Conservation (phyloP, 179 eudicot genomes). For the Kewa caespitosa region DNA sequence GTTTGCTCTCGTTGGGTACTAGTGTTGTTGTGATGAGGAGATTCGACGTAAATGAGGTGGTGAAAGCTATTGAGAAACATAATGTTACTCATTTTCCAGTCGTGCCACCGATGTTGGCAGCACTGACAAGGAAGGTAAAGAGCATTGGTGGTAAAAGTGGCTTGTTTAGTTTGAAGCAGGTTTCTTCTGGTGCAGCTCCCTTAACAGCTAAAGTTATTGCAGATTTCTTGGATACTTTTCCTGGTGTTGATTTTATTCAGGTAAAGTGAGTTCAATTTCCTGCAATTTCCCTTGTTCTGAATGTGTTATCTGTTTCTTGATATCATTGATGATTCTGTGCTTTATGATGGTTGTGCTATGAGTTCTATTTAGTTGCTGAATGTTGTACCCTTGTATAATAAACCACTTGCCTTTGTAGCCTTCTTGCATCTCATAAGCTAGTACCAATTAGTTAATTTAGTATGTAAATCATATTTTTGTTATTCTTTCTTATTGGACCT, state of each 20-base stretch:
- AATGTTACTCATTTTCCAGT: slow-evolving; percentile 70
- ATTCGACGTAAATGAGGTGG: slow-evolving; percentile 58
- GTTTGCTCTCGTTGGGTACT: slow-evolving; percentile 64
- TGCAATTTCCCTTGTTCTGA: not conserved
- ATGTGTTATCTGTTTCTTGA: not conserved
- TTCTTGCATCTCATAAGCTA: not conserved
- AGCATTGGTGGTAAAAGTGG: slow-evolving; percentile 21
- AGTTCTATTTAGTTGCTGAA: not conserved
- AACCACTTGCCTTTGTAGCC: not conserved
- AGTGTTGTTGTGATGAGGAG: slow-evolving; percentile 64
- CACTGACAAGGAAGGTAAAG: slow-evolving; percentile 52
- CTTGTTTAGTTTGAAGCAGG: slow-evolving; percentile 74
- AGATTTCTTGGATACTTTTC: slow-evolving; percentile 55
- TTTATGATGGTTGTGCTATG: not conserved
- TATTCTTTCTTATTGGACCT: not conserved
- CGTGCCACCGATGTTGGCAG: slow-evolving; percentile 74
- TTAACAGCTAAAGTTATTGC: slow-evolving; percentile 46
- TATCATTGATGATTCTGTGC: not conserved
- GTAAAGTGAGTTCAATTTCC: slow-evolving; percentile 26
- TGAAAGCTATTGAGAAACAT: slow-evolving; percentile 46
- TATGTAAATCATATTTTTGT: not conserved
- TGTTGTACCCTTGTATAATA: not conserved
- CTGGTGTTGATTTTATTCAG: slow-evolving; percentile 90
- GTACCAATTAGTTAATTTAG: not conserved
- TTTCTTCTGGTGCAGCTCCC: slow-evolving; percentile 92